Conservation (phyloP, 768 basidiomycete genomes). For the Lactarius tabidus region DNA sequence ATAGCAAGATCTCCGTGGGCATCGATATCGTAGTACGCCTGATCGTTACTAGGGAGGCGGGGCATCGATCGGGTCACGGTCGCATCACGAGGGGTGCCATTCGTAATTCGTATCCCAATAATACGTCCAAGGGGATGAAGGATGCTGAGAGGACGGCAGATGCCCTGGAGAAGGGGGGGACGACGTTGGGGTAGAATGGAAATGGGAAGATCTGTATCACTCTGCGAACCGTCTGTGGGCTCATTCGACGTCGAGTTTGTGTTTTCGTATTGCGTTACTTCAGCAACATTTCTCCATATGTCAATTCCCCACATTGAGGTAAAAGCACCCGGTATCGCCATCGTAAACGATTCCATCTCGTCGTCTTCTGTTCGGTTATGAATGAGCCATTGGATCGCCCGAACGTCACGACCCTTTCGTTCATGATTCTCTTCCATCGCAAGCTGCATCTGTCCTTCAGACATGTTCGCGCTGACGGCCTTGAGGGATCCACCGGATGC, state of each 20-base stretch:
- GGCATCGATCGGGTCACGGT: neutral
- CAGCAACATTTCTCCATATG: neutral
- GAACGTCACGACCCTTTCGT: neutral
- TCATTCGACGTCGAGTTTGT: neutral
- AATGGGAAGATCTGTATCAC: neutral
- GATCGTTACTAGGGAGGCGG: neutral
- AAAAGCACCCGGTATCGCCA: neutral
- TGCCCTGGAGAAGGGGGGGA: neutral
- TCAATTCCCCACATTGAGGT: neutral
- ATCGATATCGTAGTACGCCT: neutral
- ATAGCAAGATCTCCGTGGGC: neutral
- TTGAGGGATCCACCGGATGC: neutral
- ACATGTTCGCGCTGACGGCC: neutral
- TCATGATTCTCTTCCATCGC: neutral
- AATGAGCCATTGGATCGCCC: neutral
- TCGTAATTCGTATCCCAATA: neutral
- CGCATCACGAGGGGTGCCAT: neutral
- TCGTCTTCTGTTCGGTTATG: neutral
- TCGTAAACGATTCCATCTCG: conserved; percentile 5
- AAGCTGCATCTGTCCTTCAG: neutral
- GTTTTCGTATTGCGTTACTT: neutral
- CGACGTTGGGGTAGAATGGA: neutral
- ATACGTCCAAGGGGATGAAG: neutral
- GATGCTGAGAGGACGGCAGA: neutral
- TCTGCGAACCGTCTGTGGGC: neutral